Conservation (phyloP, 2,329 filamentous ascomycete species). For the Penicillium sp. region DNA sequence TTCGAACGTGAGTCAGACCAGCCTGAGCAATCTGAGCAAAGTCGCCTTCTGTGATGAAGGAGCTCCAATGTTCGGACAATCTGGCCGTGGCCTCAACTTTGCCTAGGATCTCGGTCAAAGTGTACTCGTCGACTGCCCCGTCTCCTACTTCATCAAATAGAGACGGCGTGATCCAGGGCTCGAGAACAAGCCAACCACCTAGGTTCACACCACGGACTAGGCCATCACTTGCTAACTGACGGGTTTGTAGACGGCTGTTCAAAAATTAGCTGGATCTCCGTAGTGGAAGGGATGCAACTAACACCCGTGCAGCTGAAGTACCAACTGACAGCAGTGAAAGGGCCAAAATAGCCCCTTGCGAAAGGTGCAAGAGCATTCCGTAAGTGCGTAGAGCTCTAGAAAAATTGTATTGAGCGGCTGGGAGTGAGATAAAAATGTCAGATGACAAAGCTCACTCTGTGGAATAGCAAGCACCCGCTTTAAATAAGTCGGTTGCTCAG, state of each 20-base stretch:
- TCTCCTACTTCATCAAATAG: constrained; percentile 58
- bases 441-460: constrained; percentile 24
- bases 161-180: constrained; percentile 68
- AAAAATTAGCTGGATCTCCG: constrained; percentile 11
- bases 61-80: constrained; percentile 63
- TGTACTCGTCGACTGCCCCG: constrained; percentile 63
- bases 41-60: constrained; percentile 61
- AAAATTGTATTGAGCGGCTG: constrained; percentile 27
- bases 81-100: constrained; percentile 52
- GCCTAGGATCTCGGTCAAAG: constrained; percentile 56
- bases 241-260: constrained; percentile 32
- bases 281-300: constrained; percentile 21
- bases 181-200: constrained; percentile 68
- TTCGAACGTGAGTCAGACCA: constrained; percentile 67
- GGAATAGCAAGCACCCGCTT: constrained; percentile 35
- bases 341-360: constrained; percentile 32
- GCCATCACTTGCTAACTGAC: constrained; percentile 46
- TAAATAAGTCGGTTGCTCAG: constrained; percentile 35
- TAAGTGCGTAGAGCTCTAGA: constrained; percentile 18
- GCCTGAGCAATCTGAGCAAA: constrained; percentile 60
- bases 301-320: constrained; percentile 32
- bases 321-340: constrained; percentile 33
- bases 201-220: constrained; percentile 70
- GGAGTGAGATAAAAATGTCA: constrained; percentile 27
- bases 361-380: constrained; percentile 33